Conservation (phyloP, 2,329 filamentous ascomycete species). For the Tolypocladium ophioglossoides region DNA sequence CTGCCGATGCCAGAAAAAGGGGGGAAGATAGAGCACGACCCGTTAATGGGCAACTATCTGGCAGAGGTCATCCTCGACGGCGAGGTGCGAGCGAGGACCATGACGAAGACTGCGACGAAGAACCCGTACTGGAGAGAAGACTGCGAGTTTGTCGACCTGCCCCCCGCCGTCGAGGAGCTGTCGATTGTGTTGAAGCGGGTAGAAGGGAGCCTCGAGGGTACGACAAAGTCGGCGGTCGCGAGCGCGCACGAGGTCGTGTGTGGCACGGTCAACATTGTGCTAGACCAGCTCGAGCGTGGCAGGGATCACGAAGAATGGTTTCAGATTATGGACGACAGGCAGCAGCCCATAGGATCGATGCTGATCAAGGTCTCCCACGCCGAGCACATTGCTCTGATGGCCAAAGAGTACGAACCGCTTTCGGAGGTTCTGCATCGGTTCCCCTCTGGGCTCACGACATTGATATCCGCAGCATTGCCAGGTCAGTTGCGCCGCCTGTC, state of each 20-base stretch:
- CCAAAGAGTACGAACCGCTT: constrained; percentile 73
- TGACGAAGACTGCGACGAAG: constrained; percentile 57
- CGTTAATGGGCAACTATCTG: constrained; percentile 57
- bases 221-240: constrained; percentile 16
- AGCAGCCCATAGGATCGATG: constrained; percentile 71
- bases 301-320: constrained; percentile 84
- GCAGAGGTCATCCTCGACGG: constrained; percentile 72
- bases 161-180: constrained; percentile 55
- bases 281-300: constrained; percentile 67
- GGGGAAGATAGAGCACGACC: constrained; percentile 25
- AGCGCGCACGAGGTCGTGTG: constrained; percentile 39
- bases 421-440: constrained; percentile 80
- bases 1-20: constrained; percentile 10
- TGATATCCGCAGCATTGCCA: constrained; percentile 71
- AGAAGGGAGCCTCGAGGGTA: constrained; percentile 37
- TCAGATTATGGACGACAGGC: constrained; percentile 65
- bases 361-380: constrained; percentile 75
- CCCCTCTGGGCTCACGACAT: constrained; percentile 68
- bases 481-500: constrained; percentile 70
- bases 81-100: constrained; percentile 66
- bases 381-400: constrained; percentile 80
- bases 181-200: constrained; percentile 63
- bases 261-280: constrained; percentile 70
- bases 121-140: constrained; percentile 78
- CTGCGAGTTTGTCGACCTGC: constrained; percentile 66